A percentile compares a stretch with the other conserved stretches of the same genome.
phyloP scores from a whole-genome alignment of 495 filamentous ascomycete genomes.

The Cercophora sp. region DNA sequence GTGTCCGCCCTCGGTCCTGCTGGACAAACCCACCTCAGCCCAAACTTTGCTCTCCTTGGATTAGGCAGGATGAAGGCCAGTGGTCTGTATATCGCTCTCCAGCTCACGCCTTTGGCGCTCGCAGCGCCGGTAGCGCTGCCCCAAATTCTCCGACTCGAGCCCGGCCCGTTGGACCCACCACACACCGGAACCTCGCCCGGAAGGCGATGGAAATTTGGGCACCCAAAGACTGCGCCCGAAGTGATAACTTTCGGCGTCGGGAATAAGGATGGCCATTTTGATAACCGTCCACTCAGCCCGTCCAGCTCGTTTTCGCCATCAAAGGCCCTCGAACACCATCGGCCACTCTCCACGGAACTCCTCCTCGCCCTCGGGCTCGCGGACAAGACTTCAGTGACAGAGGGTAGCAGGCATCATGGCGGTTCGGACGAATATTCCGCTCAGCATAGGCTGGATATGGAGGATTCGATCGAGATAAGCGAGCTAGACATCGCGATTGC shows the following conservation, averaged over 20 bases:
- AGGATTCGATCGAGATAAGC: slow-evolving; percentile 9
- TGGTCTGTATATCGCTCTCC: slow-evolving; percentile 15
- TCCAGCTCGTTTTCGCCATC: slow-evolving; percentile 1
- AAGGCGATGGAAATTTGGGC: not conserved
- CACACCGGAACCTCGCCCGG: no score
- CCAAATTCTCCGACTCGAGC: slow-evolving; percentile 1
- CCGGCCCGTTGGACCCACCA: not conserved
- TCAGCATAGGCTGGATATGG: not conserved
- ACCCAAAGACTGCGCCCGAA: not conserved
- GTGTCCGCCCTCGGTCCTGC: no score
- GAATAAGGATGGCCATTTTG: slow-evolving; percentile 16
- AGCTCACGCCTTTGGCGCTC: slow-evolving; percentile 14
- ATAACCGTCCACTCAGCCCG: slow-evolving; percentile 24
- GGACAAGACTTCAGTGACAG: not conserved
- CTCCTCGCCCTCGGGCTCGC: slow-evolving; percentile 4
- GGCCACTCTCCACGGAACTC: slow-evolving; percentile 20
- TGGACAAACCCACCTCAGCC: no score
- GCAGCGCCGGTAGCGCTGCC: slow-evolving; percentile 14
- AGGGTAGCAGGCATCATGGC: not conserved
- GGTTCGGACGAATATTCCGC: not conserved
- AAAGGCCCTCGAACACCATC: slow-evolving; percentile 8
- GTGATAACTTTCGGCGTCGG: slow-evolving; percentile 13
- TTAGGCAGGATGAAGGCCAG: slow-evolving; percentile 21
- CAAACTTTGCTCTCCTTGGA: no score
- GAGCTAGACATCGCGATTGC: slow-evolving; percentile 16